Percentiles rank a stretch among this genome's conserved stretches.
phyloP scores from a whole-genome alignment of 1,139 yeast species.

The Spencermartinsiella ligniputridi region DNA sequence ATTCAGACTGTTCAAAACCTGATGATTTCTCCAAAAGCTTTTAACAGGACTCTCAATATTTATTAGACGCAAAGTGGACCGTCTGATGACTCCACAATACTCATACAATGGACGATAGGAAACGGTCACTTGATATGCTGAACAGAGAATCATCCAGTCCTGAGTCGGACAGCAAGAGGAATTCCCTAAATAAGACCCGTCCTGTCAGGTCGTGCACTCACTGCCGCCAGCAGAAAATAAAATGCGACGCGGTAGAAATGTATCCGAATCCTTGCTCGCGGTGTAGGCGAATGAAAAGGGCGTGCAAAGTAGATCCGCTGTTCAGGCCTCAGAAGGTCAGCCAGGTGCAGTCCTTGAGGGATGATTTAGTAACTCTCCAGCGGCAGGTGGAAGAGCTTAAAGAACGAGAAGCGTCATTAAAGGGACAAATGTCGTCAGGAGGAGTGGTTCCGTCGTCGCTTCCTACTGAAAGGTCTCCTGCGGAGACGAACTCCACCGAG shows the following conservation, averaged over 20 bases:
- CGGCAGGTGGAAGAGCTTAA: constrained; percentile 73
- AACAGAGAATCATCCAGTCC: not conserved
- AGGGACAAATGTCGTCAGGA: not conserved
- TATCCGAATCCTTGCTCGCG: constrained; percentile 80
- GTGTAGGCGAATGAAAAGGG: constrained; percentile 72
- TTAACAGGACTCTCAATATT: too few relatives aligned
- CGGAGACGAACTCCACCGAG: not conserved
- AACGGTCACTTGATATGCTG: too few relatives aligned
- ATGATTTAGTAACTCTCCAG: constrained; percentile 78
- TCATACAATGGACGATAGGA: too few relatives aligned
- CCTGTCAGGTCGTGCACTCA: constrained; percentile 93
- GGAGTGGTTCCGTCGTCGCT: not conserved
- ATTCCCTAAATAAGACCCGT: constrained; percentile 32
- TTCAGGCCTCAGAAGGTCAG: constrained; percentile 90
- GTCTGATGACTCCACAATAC: too few relatives aligned
- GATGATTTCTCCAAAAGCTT: too few relatives aligned
- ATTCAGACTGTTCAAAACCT: too few relatives aligned
- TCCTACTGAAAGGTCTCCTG: not conserved
- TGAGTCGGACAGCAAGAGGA: not conserved
- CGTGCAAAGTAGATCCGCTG: constrained; percentile 87
- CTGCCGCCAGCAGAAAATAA: constrained; percentile 91
- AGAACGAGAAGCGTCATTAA: constrained; percentile 42
- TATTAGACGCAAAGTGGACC: too few relatives aligned
- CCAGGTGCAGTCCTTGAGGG: constrained; percentile 76
- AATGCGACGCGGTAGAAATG: constrained; percentile 83